Conservation (phyloP, 768 basidiomycete species). For the Leccinum longicurvipes region DNA sequence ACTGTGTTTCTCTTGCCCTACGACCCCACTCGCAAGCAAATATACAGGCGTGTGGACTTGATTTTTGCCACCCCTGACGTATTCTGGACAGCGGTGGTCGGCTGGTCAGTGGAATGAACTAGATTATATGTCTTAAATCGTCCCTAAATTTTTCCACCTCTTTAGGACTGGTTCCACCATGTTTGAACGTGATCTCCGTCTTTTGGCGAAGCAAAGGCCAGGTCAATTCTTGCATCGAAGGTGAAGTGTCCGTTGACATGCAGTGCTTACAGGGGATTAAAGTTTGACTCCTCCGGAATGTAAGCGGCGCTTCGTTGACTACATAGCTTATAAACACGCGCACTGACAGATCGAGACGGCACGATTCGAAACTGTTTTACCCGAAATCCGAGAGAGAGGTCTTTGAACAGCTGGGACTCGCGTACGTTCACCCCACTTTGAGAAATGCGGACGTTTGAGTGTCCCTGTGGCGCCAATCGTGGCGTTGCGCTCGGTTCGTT, state of each 20-base stretch:
- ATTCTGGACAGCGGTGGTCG: conserved; percentile 87
- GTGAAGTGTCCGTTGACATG: background rate
- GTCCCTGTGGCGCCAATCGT: conserved; percentile 8
- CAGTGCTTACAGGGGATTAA: conserved; percentile 53
- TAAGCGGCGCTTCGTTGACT: conserved; percentile 32
- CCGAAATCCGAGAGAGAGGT: conserved; percentile 70
- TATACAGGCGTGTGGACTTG: conserved; percentile 75
- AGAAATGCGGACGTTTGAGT: conserved; percentile 67
- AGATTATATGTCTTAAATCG: background rate
- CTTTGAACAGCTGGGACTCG: conserved; percentile 65
- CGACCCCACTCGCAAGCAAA: conserved; percentile 31
- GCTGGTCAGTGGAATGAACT: conserved; percentile 56
- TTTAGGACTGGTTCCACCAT: conserved; percentile 82
- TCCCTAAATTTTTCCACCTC: background rate
- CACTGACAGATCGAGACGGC: conserved; percentile 44
- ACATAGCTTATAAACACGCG: background rate
- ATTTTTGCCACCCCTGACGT: conserved; percentile 74
- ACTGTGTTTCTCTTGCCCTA: conserved; percentile 71
- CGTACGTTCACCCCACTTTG: conserved; percentile 67
- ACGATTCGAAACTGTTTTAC: conserved; percentile 57
- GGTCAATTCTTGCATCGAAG: conserved; percentile 4
- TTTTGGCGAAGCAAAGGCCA: conserved; percentile 67
- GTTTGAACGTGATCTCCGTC: conserved; percentile 82
- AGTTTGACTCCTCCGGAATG: conserved; percentile 84
- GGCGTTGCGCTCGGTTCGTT: background rate